Conservation (phyloP, 345 rosid genomes). For the Dimocarpus longan region DNA sequence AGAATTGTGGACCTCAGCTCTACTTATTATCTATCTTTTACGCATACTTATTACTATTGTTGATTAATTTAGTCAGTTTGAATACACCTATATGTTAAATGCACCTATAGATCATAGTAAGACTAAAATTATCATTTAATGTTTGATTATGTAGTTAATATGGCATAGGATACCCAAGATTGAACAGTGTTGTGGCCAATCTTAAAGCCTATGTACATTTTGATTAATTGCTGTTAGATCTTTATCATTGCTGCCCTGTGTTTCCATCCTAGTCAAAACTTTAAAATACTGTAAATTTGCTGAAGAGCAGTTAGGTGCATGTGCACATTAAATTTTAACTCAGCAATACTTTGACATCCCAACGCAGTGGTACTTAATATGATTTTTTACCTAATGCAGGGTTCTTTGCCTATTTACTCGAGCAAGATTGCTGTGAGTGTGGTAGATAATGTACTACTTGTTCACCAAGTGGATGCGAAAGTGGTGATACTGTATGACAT, state of each 20-base stretch:
- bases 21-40: background rate
- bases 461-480: constrained; percentile 98
- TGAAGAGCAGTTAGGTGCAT: background rate
- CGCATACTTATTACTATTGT: too few relatives aligned
- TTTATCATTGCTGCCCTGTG: background rate
- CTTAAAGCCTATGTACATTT: background rate
- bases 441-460: constrained; percentile 89
- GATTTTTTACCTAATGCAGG: constrained; percentile 46
- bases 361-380: background rate
- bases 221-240: too few relatives aligned
- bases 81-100: too few relatives aligned
- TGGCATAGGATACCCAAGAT: too few relatives aligned
- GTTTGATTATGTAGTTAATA: too few relatives aligned
- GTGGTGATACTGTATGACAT: constrained; percentile 94
- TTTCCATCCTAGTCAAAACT: background rate
- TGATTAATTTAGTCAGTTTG: too few relatives aligned
- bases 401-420: constrained; percentile 94
- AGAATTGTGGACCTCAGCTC: background rate
- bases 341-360: constrained; percentile 1
- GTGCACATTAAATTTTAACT: background rate
- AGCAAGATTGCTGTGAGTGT: constrained; percentile 83
- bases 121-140: too few relatives aligned
- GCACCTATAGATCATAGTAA: too few relatives aligned
- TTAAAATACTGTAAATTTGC: constrained; percentile 2
- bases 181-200: background rate